Base-by-base conservation (phyloP, 805 yeast genomes). In the Candida xyloterini region DNA sequence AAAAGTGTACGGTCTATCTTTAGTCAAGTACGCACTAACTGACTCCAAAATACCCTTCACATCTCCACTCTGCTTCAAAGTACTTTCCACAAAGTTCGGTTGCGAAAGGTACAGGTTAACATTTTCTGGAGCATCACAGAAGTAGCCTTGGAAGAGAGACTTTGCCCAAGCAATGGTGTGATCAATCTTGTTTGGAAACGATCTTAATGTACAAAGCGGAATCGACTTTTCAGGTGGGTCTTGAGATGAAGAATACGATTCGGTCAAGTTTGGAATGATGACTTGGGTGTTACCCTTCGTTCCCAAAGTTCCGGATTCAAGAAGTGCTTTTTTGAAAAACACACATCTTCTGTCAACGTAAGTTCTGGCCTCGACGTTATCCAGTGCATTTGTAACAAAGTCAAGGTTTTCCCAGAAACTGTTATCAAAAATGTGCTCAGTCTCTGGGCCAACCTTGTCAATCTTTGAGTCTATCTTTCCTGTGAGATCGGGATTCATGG, bases 101-200 rank as follows among this genome's bases (percentile, higher is more conserved):
- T 93, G 96, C 24, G 90, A 72, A 59, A 93, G 69, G 65, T 89
- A 93, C 59, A 87, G 66, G 63, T 93, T 93, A 40, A 90, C 98
- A 55, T 88, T 88, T 63, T 87, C 96, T 14, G 96, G 90, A n/a
- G 88, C 74, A 45, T 91, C 96, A 26, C 79, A 71, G 63, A 93
- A 93, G 57, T 79, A 88, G 15, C 93, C 96, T 71, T 85, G 93
- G 74, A 93, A 93, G 59, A 88, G 72, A 14, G 89, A 81, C 68
- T 95, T 95, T 11, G 98, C 95, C 99, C 99, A 93, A 5, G 99
- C 98, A 67, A 93, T 93, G 1, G 99, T 93, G 60, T 93, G 99
- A 62, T 93, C 99, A 55, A 93, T 93, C 67, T 91, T 91, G 66
- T 89, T 86, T 42, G 99, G 99, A 82, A 93, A 93, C 3, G 96